phyloP scores from a whole-genome alignment of 192 early-diverging fungal genomes.

The Oehlia diaphana region DNA sequence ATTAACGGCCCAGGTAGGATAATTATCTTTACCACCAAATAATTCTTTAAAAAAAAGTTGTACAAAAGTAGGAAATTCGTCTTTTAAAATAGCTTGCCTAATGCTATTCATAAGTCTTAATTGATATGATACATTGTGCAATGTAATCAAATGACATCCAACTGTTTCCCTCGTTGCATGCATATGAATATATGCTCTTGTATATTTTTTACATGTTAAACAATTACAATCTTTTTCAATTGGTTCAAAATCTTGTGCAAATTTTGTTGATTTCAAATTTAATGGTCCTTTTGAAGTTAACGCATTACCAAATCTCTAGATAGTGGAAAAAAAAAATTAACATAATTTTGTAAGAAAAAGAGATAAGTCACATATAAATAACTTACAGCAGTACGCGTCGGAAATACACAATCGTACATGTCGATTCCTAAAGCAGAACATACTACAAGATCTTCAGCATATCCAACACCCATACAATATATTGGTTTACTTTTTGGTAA shows the following conservation, averaged over 20 bases:
- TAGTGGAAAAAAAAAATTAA: neutral
- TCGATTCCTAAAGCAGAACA: conserved; percentile 86
- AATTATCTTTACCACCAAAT: conserved; percentile 61
- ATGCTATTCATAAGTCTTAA: conserved; percentile 81
- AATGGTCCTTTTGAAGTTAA: conserved; percentile 72
- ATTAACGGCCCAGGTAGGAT: conserved; percentile 73
- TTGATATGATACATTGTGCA: conserved; percentile 87
- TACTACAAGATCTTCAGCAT: conserved; percentile 82
- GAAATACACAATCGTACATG: conserved; percentile 92
- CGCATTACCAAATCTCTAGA: conserved; percentile 79
- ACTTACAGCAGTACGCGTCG: conserved; percentile 77
- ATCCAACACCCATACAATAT: conserved; percentile 92
- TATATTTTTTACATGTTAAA: conserved; percentile 71
- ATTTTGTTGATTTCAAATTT: conserved; percentile 61
- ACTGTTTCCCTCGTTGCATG: conserved; percentile 74
- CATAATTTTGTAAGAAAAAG: neutral
- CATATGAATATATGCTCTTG: conserved; percentile 70
- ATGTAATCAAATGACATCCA: conserved; percentile 76
- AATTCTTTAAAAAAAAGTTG: conserved; percentile 66
- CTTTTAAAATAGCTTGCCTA: conserved; percentile 66
- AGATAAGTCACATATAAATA: neutral
- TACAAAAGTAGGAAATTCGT: conserved; percentile 69
- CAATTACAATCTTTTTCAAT: conserved; percentile 81
- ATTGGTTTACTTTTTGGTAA: conserved; percentile 80
- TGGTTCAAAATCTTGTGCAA: conserved; percentile 62